phyloP scores from a whole-genome alignment of 2,329 filamentous ascomycete genomes.

The Lachnellula subtilissima region DNA sequence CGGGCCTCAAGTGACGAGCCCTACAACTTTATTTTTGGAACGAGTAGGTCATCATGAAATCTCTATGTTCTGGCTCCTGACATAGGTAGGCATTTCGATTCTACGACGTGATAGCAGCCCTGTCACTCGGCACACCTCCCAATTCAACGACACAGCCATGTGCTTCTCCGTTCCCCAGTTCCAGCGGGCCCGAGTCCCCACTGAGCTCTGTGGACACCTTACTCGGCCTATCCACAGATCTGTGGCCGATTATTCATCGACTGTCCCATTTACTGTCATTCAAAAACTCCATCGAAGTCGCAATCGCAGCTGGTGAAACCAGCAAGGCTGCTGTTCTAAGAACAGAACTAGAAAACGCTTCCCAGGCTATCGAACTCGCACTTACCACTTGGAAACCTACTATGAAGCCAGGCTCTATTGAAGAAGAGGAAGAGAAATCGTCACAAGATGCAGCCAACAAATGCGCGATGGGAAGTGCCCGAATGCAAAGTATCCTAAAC shows the following conservation, averaged over 20 bases:
- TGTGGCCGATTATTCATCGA: conserved; percentile 60
- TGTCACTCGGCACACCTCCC: conserved; percentile 56
- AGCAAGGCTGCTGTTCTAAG: conserved; percentile 25
- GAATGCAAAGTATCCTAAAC: conserved; percentile 33
- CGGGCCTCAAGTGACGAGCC: conserved; percentile 40
- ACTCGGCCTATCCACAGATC: conserved; percentile 55
- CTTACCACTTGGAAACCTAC: conserved; percentile 52
- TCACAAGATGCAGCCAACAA: neutral
- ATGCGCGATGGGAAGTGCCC: conserved; percentile 6
- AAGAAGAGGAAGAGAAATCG: conserved; percentile 1
- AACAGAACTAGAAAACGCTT: conserved; percentile 34
- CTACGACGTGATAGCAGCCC: conserved; percentile 60
- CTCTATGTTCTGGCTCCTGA: conserved; percentile 18
- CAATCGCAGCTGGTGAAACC: conserved; percentile 37
- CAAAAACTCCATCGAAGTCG: conserved; percentile 47
- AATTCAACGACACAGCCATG: conserved; percentile 47
- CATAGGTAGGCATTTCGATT: conserved; percentile 54
- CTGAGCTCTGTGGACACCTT: conserved; percentile 45
- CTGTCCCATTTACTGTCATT: conserved; percentile 51
- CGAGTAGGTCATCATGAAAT: conserved; percentile 39
- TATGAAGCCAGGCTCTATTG: conserved; percentile 32
- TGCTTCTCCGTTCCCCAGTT: conserved; percentile 42
- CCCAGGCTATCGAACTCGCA: conserved; percentile 51
- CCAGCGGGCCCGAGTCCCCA: conserved; percentile 37
- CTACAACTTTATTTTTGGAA: conserved; percentile 54